Base-by-base conservation (phyloP, 176 grass and related monocot genomes). In the Cocos nucifera region DNA sequence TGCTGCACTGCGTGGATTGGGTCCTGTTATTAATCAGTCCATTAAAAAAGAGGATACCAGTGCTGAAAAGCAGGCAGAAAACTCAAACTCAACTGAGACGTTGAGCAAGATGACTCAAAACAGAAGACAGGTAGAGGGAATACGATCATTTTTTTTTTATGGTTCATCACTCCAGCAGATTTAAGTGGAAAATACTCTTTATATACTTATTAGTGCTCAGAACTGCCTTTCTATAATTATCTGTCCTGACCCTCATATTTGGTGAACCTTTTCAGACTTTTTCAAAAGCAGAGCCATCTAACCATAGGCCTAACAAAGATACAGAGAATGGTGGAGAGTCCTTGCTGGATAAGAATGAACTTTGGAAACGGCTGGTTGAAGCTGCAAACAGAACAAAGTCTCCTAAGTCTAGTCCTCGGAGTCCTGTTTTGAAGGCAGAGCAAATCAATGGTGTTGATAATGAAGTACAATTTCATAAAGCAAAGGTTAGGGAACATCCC, bases 291-390 rank as follows among this genome's bases (percentile, higher is more conserved):
- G 89, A 95, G 26, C 44, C 80, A 84, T 79, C 84, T 6, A 78
- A 69, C 49, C 59, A 56, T 70, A 65, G 67, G 15, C 60, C 75
- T 24, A 85, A 27, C 64, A 85, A 82, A 82, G 72, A 84, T 64
- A 25, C 53, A 0, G 56, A 75, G 19, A 74, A 48, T 64, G 72
- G 65, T 56, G 67, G 65, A 17, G 73, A 89, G 39, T 70, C 71
- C 18, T 73, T 69, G 63, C 35, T 19, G 19, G 81, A 95, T 32
- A 95, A 78, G 48, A 52, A 67, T 61, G 85, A 95, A 64, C 83
- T 87, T 22, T 87, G 84, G 89, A 87, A 64, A 73, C 85, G 84
- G 81, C 74, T 95, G 59, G 84, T 81, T 65, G 81, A 88, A 79
- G 83, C 71, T n/a, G 80, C 84, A 22, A 91, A 80, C 73, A 91